A percentile compares a stretch with the other conserved stretches of the same genome.
These are phyloP conservation scores for Agrocybe chaxingu DNA, from an alignment of 768 basidiomycete species.

Conservation along the genomic window DNA sequence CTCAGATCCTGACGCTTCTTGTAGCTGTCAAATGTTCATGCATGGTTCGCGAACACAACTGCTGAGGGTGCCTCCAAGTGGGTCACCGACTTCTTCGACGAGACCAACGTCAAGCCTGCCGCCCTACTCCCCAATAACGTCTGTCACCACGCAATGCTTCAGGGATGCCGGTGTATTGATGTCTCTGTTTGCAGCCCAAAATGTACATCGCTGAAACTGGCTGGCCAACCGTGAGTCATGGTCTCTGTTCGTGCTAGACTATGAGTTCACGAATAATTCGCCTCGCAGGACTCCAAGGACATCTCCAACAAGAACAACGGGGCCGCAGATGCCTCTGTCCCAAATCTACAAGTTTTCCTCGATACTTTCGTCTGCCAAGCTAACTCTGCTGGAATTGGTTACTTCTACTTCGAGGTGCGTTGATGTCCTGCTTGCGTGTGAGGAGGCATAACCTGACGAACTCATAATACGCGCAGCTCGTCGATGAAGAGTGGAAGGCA, in stretches of 20 bases:
- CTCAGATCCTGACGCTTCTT: neutral
- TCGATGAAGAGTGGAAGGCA: conserved; percentile 83
- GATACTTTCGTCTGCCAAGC: conserved; percentile 89
- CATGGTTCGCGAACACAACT: conserved; percentile 85
- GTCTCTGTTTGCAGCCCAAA: conserved; percentile 39
- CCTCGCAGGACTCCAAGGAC: conserved; percentile 52
- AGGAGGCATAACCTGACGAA: neutral
- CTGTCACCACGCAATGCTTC: neutral
- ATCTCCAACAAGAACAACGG: conserved; percentile 60
- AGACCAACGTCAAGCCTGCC: conserved; percentile 62
- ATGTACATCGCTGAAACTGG: conserved; percentile 96
- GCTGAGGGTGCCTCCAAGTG: conserved; percentile 74
- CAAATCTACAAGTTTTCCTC: conserved; percentile 72
- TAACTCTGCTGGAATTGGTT: conserved; percentile 69
- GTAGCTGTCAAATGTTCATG: conserved; percentile 88
- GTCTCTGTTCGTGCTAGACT: neutral
- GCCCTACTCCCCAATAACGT: conserved; percentile 55
- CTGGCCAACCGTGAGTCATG: conserved; percentile 56
- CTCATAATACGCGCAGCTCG: conserved; percentile 38
- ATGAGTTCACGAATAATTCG: neutral
- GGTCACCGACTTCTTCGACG: conserved; percentile 77
- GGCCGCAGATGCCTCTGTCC: conserved; percentile 54
- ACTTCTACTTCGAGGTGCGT: conserved; percentile 83
- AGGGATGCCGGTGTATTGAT: neutral
- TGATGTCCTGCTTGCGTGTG: neutral